phyloP scores from a whole-genome alignment of 1,284 basidiomycete genomes.

The Lentinus polychrous region DNA sequence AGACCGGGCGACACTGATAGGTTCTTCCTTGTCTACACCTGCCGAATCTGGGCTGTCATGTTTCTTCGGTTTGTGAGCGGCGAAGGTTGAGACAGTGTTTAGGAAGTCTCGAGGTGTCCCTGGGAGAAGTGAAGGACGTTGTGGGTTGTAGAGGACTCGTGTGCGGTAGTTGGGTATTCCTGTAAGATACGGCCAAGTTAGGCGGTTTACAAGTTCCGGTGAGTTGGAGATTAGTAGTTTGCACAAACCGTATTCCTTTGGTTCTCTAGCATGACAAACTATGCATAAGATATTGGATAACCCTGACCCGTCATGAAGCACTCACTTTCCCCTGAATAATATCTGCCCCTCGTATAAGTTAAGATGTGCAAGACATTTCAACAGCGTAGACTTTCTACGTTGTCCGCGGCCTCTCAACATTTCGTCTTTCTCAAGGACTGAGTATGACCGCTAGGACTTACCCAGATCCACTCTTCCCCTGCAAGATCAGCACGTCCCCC shows the following conservation, averaged over 20 bases:
- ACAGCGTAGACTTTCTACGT: conserved; percentile 65
- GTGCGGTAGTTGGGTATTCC: conserved; percentile 75
- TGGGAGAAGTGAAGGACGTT: conserved; percentile 77
- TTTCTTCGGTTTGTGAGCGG: conserved; percentile 33
- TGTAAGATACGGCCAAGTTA: conserved; percentile 21
- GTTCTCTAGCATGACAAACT: conserved; percentile 30
- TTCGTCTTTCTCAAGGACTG: background rate
- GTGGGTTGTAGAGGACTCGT: conserved; percentile 77
- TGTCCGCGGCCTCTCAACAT: background rate
- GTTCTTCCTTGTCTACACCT: conserved; percentile 28
- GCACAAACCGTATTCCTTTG: conserved; percentile 34
- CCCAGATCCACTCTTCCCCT: conserved; percentile 71
- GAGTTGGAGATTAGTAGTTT: background rate
- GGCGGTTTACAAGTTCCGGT: background rate
- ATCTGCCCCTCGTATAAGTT: conserved; percentile 66
- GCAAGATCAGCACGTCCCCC: conserved; percentile 67
- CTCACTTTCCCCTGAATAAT: conserved; percentile 58
- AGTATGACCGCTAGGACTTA: conserved; percentile 30
- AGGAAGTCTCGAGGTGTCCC: conserved; percentile 75
- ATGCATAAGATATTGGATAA: too few species aligned
- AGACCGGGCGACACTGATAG: conserved; percentile 48
- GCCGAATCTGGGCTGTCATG: conserved; percentile 6
- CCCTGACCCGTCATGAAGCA: conserved; percentile 6
- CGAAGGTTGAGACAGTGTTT: conserved; percentile 46
- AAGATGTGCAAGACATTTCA: conserved; percentile 80